phyloP scores from a whole-genome alignment of 768 basidiomycete genomes.

The Chiua virens region DNA sequence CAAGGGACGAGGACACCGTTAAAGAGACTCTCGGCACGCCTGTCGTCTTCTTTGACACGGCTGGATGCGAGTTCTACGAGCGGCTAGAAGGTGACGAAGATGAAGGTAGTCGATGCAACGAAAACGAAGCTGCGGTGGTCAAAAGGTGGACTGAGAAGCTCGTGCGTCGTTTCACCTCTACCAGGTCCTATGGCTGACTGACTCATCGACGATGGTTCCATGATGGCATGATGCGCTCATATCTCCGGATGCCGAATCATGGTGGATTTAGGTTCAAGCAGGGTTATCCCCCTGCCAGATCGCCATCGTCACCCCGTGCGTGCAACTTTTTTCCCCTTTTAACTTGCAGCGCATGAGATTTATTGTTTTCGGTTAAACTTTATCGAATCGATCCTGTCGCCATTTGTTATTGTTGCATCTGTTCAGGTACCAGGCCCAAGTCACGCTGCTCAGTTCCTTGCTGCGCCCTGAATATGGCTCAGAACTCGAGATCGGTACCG shows the following conservation, averaged over 20 bases:
- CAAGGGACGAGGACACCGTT: conserved; percentile 59
- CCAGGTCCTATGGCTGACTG: neutral
- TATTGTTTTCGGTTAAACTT: no score
- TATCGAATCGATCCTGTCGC: no score
- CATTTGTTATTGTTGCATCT: neutral
- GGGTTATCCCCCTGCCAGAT: conserved; percentile 73
- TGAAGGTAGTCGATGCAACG: conserved; percentile 90
- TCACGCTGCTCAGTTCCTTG: conserved; percentile 75
- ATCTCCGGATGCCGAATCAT: neutral
- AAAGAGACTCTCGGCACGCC: conserved; percentile 74
- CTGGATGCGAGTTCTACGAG: conserved; percentile 93
- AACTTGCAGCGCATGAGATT: no score
- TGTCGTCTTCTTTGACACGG: conserved; percentile 92
- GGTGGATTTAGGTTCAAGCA: conserved; percentile 45
- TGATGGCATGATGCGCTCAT: no score
- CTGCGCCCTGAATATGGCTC: conserved; percentile 69
- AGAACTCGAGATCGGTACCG: conserved; percentile 85
- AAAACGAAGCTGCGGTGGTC: conserved; percentile 90
- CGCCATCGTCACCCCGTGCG: conserved; percentile 84
- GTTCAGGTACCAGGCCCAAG: conserved; percentile 86
- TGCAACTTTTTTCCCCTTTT: neutral
- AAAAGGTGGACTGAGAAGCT: conserved; percentile 79
- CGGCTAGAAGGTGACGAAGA: conserved; percentile 73
- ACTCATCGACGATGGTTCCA: no score
- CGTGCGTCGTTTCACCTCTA: conserved; percentile 42